A percentile compares a stretch with the other conserved stretches of the same genome.
Evolutionary conservation across 1,284 basidiomycete species (phyloP).

Genomic region (Cryptococcus wingfieldii): DNA sequence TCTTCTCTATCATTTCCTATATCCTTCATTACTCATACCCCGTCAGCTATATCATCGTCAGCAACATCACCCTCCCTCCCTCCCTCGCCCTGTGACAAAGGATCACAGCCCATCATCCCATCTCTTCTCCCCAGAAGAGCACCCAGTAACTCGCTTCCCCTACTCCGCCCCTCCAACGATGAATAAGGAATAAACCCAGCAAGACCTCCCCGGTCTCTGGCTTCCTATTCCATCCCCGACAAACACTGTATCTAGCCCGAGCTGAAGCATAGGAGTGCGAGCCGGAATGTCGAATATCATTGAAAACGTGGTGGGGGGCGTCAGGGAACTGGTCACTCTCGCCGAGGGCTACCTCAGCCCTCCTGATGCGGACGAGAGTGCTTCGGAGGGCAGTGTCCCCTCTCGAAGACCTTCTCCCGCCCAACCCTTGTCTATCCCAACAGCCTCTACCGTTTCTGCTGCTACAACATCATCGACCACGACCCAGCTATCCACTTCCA

Average conservation of each 20-base stretch:
- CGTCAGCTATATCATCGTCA: neutral
- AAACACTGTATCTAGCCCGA: neutral
- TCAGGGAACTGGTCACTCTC: conserved; percentile 37
- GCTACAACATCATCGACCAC: conserved; percentile 1
- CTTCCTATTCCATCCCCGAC: neutral
- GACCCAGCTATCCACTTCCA: neutral
- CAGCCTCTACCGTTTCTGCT: conserved; percentile 4
- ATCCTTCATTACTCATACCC: no score
- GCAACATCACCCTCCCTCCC: neutral
- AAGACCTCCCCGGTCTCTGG: neutral
- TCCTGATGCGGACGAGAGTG: neutral
- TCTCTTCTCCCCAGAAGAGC: neutral
- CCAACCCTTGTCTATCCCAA: neutral
- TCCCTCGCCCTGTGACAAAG: neutral
- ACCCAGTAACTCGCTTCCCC: neutral
- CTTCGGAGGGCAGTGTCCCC: neutral
- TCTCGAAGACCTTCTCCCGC: neutral
- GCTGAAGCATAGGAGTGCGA: neutral
- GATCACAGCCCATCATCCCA: no score
- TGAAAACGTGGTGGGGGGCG: conserved; percentile 34
- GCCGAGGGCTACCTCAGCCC: conserved; percentile 26
- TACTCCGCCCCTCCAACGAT: neutral
- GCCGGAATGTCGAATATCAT: conserved; percentile 34
- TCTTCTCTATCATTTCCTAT: no score
- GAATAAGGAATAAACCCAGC: neutral